Base-by-base conservation (phyloP, 805 yeast genomes). In the Candida ulmi region DNA sequence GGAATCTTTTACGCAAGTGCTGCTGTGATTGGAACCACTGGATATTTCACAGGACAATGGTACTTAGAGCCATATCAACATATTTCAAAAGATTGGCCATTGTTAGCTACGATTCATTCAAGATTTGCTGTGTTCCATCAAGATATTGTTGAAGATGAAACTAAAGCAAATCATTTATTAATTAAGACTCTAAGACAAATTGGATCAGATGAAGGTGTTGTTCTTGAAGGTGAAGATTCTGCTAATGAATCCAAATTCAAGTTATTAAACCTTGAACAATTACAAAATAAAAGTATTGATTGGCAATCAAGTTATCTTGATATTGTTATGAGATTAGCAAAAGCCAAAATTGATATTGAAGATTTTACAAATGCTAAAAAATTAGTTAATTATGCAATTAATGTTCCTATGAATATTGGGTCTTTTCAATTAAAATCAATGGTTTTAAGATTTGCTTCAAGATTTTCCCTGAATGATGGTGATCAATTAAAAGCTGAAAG, bases 71-170 rank as follows among this genome's bases (percentile, higher is more conserved):
- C 37, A 2, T 35, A 40, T 31, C 52, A 47, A 31, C 34, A 37
- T 2, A 33, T 50, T 15, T 38, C 48, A 1, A 15, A 35, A 3
- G 45, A 36, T 23, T 41, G 48, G 39, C 17, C 49, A 8, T 11
- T 37, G 11, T 17, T 28, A 4, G 27, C 41, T 7, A 33, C 30
- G 3, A 11, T 40, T 11, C 27, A 35, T 18, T 30, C 41, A 36
- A 61, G 65, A 40, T 45, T 59, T 7, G 72, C 71, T 18, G 48
- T 69, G 5, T 67, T 62, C 30, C 58, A 63, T 34, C 74, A 69
- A 38, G 56, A 60, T 33, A 51, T 65, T 6, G 55, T 51, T 16
- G 52, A 58, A 25, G 56, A 66, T 33, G 60, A 56, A 9, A 40
- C 43, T 6, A 44, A 43, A 13, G 73, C 73, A 1, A 62, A 66